Conservation (phyloP, 192 early-diverging fungal species). For the Coemansia sp. region DNA sequence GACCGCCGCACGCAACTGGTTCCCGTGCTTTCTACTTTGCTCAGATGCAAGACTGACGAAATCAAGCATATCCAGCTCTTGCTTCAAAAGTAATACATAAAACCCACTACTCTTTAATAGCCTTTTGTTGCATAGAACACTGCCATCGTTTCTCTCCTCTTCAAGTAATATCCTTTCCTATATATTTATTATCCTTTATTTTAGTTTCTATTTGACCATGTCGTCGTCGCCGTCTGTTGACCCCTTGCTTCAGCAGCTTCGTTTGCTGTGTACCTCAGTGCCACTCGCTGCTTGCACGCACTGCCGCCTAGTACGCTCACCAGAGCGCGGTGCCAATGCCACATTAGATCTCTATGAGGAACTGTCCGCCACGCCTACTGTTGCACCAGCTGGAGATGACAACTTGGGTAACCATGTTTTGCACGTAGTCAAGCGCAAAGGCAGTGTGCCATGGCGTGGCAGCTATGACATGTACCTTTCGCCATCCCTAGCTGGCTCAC, state of each 20-base stretch:
- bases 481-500: not conserved
- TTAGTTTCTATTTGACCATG: not conserved
- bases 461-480: conserved; percentile 18
- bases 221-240: not conserved
- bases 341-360: conserved; percentile 23
- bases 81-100: conserved; percentile 15
- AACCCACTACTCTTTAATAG: not conserved
- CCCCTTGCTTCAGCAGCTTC: not conserved
- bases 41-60: conserved; percentile 67
- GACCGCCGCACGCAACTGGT: conserved; percentile 63
- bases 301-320: conserved; percentile 25
- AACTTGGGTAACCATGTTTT: conserved; percentile 14
- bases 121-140: not conserved
- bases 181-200: not conserved
- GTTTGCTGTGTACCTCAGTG: conserved; percentile 11
- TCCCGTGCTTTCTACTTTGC: conserved; percentile 63
- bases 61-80: conserved; percentile 54
- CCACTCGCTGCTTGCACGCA: conserved; percentile 23
- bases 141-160: not conserved
- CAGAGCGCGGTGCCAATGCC: not conserved
- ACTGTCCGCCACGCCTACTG: not conserved
- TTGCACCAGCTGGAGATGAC: not conserved
- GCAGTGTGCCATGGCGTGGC: not conserved
- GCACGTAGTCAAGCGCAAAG: conserved; percentile 11
- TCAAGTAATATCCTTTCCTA: not conserved